Evolutionary conservation across 179 eudicot species (phyloP), one percentile per base, ranked within the genome.

Genomic region (Silene coronaria): DNA sequence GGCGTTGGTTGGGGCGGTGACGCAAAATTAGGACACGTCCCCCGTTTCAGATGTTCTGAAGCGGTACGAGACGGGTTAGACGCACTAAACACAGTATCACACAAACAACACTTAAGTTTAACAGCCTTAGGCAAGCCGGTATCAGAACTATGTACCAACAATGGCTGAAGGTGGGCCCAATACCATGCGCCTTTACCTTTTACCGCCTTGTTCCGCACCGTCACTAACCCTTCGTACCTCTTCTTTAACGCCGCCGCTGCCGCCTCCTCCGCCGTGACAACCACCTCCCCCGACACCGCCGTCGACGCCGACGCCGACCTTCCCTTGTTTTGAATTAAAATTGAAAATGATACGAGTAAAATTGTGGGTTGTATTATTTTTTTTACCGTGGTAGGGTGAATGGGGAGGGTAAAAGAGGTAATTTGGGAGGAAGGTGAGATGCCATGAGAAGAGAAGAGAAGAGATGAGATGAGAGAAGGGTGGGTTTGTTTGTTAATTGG

Each of bases 61-160:
- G 98, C 98, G 0, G 98, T 90, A 5, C 98, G 79, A 24, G 98
- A 93, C 2, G 98, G 98, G 65, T 93, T 93, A 0, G 98, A 91
- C 48, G 98, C 98, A 27, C 91, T 86, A 64, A 93, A 91, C 7
- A 85, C 67, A n/a, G 97, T 75, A 58, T 77, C 81, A 83, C 98
- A 93, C 2, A 90, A 55, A 53, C 88, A 81, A 68, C 98, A 93
- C 80, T 84, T 79, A 28, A 93, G 86, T 84, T 91, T 93, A 1
- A 91, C 98, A 0, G 98, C 89, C 28, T 90, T 89, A 0, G 96
- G 90, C 0, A 86, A 67, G 6, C 88, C 89, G 3, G 87, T 82
- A 3, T 91, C 95, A 38, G 86, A 64, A 78, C 88, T 86, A 45
- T 76, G 87, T 4, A 90, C 82, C 51, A 93, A 72, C 19, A 87